phyloP scores from a whole-genome alignment of 768 basidiomycete genomes.

The Naganishia friedmannii region DNA sequence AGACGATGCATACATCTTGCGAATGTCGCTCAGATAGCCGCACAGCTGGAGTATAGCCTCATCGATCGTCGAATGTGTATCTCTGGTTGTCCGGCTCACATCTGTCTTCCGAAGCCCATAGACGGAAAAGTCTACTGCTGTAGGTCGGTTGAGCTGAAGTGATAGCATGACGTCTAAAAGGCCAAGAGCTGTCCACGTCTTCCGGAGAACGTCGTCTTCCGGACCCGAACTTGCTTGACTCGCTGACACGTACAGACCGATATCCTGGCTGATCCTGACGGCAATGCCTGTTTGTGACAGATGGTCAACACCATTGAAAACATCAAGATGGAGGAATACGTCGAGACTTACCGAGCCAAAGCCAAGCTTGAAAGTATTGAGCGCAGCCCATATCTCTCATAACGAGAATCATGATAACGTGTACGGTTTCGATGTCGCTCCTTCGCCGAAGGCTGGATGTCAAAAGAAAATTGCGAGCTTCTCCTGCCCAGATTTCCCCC shows the following conservation, averaged over 20 bases:
- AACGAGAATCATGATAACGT: conserved; percentile 27
- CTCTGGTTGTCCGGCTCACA: not conserved
- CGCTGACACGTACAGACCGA: conserved; percentile 17
- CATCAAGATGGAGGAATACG: not conserved
- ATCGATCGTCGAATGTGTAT: not conserved
- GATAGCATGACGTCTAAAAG: conserved; percentile 27
- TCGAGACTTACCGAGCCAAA: conserved; percentile 24
- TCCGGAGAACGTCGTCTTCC: not conserved
- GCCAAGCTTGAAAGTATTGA: conserved; percentile 32
- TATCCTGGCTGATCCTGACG: conserved; percentile 30
- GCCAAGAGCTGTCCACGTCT: conserved; percentile 20
- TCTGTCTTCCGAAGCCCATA: not conserved
- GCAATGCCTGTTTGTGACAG: conserved; percentile 21
- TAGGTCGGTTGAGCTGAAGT: conserved; percentile 30
- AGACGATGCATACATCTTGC: conserved; percentile 22
- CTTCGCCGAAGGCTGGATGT: conserved; percentile 24
- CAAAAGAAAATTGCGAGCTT: conserved; percentile 28
- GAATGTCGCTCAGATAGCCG: conserved; percentile 13
- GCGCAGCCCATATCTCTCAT: conserved; percentile 30
- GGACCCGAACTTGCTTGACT: not conserved
- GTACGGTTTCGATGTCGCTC: conserved; percentile 28
- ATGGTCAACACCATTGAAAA: not conserved
- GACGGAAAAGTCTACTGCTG: conserved; percentile 23
- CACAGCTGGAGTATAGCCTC: conserved; percentile 8
- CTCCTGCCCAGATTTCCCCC: conserved; percentile 32